Evolutionary conservation across 2,329 filamentous ascomycete species (phyloP).

Genomic region (Xylaria sp.): DNA sequence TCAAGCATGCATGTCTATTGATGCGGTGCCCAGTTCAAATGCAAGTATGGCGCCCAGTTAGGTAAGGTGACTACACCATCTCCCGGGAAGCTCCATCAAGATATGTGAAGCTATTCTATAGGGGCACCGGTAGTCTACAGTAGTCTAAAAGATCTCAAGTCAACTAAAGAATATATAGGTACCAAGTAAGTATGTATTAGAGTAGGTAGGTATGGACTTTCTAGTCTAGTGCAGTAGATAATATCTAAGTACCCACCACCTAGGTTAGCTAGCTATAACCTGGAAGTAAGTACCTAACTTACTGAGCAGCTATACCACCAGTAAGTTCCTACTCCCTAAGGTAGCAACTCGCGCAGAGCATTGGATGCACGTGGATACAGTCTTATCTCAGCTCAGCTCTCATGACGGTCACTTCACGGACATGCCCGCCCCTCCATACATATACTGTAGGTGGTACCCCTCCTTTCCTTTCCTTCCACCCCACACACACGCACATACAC

Average conservation of each 20-base stretch:
- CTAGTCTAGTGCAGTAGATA: too few relatives aligned
- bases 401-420: conserved; percentile 32
- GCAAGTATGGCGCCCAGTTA: conserved; percentile 26
- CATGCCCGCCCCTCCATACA: conserved; percentile 28
- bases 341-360: background rate
- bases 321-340: too few relatives aligned
- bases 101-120: background rate
- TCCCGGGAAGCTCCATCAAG: conserved; percentile 7
- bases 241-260: too few relatives aligned
- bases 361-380: background rate
- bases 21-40: conserved; percentile 22
- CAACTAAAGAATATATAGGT: too few relatives aligned
- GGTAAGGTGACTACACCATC: conserved; percentile 18
- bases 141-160: too few relatives aligned
- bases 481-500: background rate
- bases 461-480: conserved; percentile 11
- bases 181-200: too few relatives aligned
- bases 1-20: conserved; percentile 32
- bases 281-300: too few relatives aligned
- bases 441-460: background rate
- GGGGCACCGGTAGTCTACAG: too few relatives aligned
- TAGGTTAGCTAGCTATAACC: too few relatives aligned
- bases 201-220: too few relatives aligned
- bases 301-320: too few relatives aligned
- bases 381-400: conserved; percentile 28